Conservation (phyloP, 1,284 basidiomycete species). For the Ustilago sp. region DNA sequence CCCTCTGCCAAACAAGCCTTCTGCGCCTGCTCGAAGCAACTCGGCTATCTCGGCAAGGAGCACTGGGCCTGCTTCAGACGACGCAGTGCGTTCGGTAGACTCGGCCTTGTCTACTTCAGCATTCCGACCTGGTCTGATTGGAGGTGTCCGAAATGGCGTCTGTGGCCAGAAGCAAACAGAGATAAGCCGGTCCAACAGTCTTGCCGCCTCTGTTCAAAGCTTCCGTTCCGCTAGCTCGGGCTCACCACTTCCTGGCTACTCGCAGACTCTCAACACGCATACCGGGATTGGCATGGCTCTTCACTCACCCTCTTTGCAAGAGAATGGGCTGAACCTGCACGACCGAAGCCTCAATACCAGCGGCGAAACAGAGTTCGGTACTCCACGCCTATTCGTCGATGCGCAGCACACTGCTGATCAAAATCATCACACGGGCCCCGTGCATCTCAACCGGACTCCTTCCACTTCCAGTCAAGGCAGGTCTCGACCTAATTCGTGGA, state of each 20-base stretch:
- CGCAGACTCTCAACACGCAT: constrained; percentile 8
- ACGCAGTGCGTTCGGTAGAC: constrained; percentile 32
- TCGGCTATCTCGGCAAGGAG: constrained; percentile 27
- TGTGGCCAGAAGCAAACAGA: constrained; percentile 19
- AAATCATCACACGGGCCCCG: constrained; percentile 5
- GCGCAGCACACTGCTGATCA: constrained; percentile 40
- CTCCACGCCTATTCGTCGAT: constrained; percentile 43
- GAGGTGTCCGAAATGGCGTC: constrained; percentile 11
- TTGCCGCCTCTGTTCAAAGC: constrained; percentile 38
- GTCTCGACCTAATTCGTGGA: constrained; percentile 44
- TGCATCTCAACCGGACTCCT: constrained; percentile 17
- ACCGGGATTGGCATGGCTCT: constrained; percentile 8
- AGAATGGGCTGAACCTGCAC: constrained; percentile 12
- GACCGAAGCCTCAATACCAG: constrained; percentile 18
- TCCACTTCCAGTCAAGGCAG: constrained; percentile 13
- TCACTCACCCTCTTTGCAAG: constrained; percentile 33
- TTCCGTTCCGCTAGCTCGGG: constrained; percentile 44
- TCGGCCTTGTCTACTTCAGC: constrained; percentile 21
- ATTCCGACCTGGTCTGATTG: constrained; percentile 32
- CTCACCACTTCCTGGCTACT: constrained; percentile 25
- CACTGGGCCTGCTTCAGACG: constrained; percentile 21
- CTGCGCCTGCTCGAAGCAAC: constrained; percentile 29
- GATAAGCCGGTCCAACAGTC: constrained; percentile 45
- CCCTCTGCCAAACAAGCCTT: constrained; percentile 45
- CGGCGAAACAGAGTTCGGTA: constrained; percentile 42